A percentile compares a stretch with the other conserved stretches of the same genome.
phyloP scores from a whole-genome alignment of 306 rosid species.

The Inga laurina region DNA sequence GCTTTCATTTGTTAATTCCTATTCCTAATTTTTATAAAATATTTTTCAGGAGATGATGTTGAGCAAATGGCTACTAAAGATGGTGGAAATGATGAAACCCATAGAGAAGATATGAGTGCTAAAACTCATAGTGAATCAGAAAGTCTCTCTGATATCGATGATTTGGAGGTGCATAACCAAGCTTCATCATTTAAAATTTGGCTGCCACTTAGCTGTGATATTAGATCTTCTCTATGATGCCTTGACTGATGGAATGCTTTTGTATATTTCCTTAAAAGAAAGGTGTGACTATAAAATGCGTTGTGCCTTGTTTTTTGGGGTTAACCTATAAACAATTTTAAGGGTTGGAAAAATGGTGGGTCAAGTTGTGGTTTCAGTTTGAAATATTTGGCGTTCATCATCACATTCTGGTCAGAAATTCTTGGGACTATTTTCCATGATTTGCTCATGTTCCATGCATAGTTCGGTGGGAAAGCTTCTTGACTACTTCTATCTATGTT shows the following conservation, averaged over 20 bases:
- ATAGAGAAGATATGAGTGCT: conserved; percentile 28
- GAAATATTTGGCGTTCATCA: not conserved
- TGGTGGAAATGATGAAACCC: conserved; percentile 22
- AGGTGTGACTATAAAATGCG: not conserved
- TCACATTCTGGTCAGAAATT: not conserved
- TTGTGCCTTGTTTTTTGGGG: not conserved
- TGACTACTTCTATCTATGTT: not conserved
- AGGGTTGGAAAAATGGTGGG: not conserved
- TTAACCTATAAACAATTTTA: not conserved
- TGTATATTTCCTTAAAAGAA: not conserved
- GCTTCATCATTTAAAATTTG: not conserved
- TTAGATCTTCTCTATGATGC: not conserved
- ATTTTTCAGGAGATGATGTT: conserved; percentile 30
- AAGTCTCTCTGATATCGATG: conserved; percentile 66
- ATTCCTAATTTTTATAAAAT: conserved; percentile 18
- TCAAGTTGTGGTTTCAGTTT: not conserved
- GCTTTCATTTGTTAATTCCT: conserved; percentile 14
- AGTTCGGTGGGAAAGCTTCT: not conserved
- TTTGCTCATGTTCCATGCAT: too few relatives aligned
- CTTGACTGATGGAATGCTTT: not conserved
- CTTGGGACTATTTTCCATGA: not conserved
- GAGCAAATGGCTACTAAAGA: conserved; percentile 26
- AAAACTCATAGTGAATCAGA: conserved; percentile 49
- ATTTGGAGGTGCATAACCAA: conserved; percentile 47
- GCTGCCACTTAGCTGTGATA: not conserved